A percentile compares a stretch with the other conserved stretches of the same genome.
Evolutionary conservation across 106 monocot genomes (phyloP).

Genomic region (Hemerocallis citrina): DNA sequence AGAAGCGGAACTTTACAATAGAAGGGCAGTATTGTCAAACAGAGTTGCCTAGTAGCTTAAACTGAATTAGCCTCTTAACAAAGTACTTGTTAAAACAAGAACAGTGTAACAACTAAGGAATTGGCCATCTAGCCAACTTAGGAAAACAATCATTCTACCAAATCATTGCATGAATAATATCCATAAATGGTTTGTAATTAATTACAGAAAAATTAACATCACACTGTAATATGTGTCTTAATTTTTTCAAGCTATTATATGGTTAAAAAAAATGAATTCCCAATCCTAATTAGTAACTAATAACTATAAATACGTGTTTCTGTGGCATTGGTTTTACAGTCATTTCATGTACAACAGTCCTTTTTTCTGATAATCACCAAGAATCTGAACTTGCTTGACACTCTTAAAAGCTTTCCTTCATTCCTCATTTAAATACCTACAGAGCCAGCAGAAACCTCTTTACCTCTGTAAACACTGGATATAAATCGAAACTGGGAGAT

Average conservation of each 20-base stretch:
- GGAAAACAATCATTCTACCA: slow-evolving; percentile 15
- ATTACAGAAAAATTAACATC: neutral
- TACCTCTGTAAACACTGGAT: too few species aligned
- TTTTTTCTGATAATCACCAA: neutral
- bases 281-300: neutral
- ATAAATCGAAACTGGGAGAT: neutral
- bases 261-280: too few species aligned
- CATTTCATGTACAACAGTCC: slow-evolving; percentile 5
- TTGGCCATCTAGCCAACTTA: slow-evolving; percentile 15
- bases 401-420: neutral
- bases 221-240: too few species aligned
- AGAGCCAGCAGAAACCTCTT: too few species aligned
- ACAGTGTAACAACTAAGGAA: slow-evolving; percentile 13
- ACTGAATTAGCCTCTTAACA: neutral
- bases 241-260: too few species aligned
- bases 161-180: too few species aligned
- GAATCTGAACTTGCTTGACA: slow-evolving; percentile 15
- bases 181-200: too few species aligned
- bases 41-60: neutral
- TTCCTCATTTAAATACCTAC: neutral
- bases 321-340: slow-evolving; percentile 1
- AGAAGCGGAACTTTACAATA: neutral
- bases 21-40: neutral
- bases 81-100: neutral
- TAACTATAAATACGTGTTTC: neutral